A percentile compares a stretch with the other conserved stretches of the same genome.
Evolutionary conservation across 208 protist genomes (phyloP).

Genomic region (Endotrypanum monterogeii): DNA sequence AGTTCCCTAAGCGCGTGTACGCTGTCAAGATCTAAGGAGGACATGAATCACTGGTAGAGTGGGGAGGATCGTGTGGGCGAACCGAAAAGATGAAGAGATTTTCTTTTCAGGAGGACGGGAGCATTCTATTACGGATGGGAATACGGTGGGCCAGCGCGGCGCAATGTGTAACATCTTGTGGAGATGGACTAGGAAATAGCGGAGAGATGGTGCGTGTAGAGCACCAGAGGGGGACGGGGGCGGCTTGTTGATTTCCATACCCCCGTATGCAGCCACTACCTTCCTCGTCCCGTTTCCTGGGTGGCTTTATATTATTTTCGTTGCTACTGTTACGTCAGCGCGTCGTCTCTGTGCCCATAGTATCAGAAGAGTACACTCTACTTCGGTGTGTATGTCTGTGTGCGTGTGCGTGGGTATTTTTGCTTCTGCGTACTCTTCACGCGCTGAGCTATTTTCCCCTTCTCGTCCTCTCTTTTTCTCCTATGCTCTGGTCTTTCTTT

Average conservation of each 20-base stretch:
- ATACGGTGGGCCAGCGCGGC: not conserved
- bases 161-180: not conserved
- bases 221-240: not conserved
- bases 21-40: conserved; percentile 83
- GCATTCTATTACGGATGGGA: not conserved
- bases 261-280: not conserved
- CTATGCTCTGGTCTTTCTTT: not conserved
- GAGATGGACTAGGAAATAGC: not conserved
- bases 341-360: not conserved
- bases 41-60: too few relatives aligned
- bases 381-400: too few relatives aligned
- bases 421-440: not conserved
- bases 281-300: not conserved
- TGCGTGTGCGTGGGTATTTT: too few relatives aligned
- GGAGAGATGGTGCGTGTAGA: not conserved
- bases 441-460: not conserved
- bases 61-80: not conserved
- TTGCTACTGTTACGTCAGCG: not conserved
- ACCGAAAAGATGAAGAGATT: not conserved
- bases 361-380: too few relatives aligned
- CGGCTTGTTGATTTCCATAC: not conserved
- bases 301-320: not conserved
- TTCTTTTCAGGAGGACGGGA: not conserved
- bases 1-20: conserved; percentile 88
- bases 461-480: not conserved